These are phyloP conservation scores for Silene uniflora DNA, from an alignment of 148 eudicot genomes.

Conservation along the genomic window DNA sequence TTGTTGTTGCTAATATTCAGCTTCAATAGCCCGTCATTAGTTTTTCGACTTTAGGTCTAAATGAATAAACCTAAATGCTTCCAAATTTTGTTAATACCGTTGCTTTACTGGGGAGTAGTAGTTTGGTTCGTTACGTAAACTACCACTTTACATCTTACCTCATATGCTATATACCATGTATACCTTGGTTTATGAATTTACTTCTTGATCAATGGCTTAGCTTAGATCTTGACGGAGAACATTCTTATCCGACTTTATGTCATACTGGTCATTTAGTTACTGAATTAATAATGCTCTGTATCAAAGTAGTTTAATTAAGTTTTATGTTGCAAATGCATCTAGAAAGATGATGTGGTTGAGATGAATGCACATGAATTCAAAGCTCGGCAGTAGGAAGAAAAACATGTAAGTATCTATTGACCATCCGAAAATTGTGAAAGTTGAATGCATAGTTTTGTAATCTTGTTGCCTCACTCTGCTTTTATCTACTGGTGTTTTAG, in stretches of 20 bases:
- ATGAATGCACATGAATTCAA: constrained; percentile 70
- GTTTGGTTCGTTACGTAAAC: not conserved
- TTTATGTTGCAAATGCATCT: constrained; percentile 16
- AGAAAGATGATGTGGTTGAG: constrained; percentile 68
- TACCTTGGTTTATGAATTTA: not conserved
- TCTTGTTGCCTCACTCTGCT: too few relatives aligned
- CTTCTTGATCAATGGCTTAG: constrained; percentile 1
- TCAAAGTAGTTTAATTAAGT: not conserved
- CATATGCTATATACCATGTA: not conserved
- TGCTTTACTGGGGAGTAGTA: not conserved
- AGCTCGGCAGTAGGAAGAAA: constrained; percentile 73
- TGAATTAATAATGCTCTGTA: not conserved
- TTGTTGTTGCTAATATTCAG: not conserved
- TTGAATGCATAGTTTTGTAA: too few relatives aligned
- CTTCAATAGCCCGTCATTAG: not conserved
- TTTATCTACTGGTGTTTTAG: constrained; percentile 34
- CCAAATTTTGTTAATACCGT: not conserved
- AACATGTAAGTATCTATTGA: too few relatives aligned
- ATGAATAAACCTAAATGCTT: not conserved
- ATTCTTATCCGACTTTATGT: not conserved
- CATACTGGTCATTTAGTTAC: not conserved
- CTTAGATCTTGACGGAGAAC: not conserved
- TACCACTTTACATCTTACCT: not conserved
- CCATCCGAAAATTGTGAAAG: too few relatives aligned
- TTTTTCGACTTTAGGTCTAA: not conserved